Conservation (phyloP, 768 basidiomycete genomes). For the Pleurotus sapidus region DNA sequence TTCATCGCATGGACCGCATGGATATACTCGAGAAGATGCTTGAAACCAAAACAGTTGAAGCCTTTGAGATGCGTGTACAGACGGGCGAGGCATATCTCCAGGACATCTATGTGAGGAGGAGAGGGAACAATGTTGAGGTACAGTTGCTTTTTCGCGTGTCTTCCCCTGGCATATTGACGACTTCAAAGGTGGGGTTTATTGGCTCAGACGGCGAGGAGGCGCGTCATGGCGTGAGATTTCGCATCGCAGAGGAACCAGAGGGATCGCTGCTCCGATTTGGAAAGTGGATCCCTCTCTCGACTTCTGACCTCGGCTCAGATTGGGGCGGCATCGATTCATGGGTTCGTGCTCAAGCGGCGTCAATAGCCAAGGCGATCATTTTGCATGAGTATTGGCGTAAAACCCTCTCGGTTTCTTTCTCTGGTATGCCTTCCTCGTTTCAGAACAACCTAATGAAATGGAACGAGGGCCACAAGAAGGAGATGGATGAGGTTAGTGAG, state of each 20-base stretch:
- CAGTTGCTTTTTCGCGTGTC: not conserved
- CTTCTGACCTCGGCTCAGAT: not conserved
- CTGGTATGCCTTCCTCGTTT: not conserved
- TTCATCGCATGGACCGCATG: not conserved
- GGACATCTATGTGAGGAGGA: not conserved
- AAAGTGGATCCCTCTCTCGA: not conserved
- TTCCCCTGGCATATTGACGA: not conserved
- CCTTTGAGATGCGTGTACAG: not conserved
- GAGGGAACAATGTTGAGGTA: not conserved
- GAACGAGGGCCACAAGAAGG: not conserved
- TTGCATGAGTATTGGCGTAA: not conserved
- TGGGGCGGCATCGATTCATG: not conserved
- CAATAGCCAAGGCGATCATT: not conserved
- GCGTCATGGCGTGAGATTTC: not conserved
- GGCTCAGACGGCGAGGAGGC: not conserved
- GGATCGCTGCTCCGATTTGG: not conserved
- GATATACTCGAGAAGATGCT: not conserved
- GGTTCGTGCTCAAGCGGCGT: not conserved
- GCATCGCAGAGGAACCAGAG: not conserved
- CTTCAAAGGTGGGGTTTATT: not conserved
- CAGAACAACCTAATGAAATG: not conserved
- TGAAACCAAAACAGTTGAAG: not conserved
- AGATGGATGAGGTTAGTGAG: not conserved
- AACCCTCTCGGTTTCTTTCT: not conserved
- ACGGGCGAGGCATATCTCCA: not conserved